Evolutionary conservation across 83 land plant species (phyloP).

Genomic region (Diphasiastrum complanatum): DNA sequence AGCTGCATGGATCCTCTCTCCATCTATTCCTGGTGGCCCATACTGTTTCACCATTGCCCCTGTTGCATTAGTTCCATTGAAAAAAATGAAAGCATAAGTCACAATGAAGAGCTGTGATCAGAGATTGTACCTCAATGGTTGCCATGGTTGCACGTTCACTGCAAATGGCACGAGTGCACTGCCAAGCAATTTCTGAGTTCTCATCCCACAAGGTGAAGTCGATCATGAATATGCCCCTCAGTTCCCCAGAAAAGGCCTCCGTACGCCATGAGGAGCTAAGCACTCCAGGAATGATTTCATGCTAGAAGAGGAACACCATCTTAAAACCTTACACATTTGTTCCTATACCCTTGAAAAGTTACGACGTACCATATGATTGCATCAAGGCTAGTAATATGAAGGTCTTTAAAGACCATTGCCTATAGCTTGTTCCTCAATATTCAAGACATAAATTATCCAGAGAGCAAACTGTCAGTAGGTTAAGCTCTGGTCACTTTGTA

Average conservation of each 20-base stretch:
- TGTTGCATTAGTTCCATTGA: background rate
- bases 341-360: no score
- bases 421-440: background rate
- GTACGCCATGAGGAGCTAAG: slow-evolving; percentile 15
- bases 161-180: slow-evolving; percentile 18
- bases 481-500: no score
- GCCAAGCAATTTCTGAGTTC: slow-evolving; percentile 22
- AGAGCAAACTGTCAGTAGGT: background rate
- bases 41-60: background rate
- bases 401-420: no score
- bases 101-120: background rate
- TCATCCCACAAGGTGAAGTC: slow-evolving; percentile 27
- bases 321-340: no score
- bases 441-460: background rate
- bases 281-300: slow-evolving; percentile 19
- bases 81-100: background rate
- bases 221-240: slow-evolving; percentile 20
- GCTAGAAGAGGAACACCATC: no score
- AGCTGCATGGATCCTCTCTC: slow-evolving; percentile 19
- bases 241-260: slow-evolving; percentile 23
- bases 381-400: no score
- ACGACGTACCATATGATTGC: no score
- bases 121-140: slow-evolving; percentile 17
- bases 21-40: slow-evolving; percentile 24
- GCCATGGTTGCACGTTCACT: slow-evolving; percentile 19